Evolutionary conservation across 1,139 yeast genomes (phyloP), one percentile per base, ranked within the genome.

Genomic region (Petasospora fabianii): DNA sequence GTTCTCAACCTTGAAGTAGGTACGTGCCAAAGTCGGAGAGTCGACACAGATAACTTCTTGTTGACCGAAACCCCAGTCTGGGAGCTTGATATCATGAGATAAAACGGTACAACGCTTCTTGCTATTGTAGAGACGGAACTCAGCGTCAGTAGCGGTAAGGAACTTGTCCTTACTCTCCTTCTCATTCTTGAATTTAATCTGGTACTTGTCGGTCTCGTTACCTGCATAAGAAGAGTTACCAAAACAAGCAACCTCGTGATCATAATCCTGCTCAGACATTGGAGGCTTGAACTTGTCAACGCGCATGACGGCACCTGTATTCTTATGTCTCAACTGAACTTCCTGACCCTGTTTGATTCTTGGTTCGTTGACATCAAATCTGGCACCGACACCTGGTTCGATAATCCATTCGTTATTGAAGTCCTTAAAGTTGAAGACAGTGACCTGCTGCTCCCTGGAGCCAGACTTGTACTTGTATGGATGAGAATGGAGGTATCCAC

Each of bases 1-100:
- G 43, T 62, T 61, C 49, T 84, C 95, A 35, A 85, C 66, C 48
- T 67, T 73, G 80, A 94, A 85, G 32, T 74, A 59, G 0, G 90
- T 68, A 50, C 77, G 73, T 11, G 74, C 71, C 26, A 67, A 60
- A 3, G 74, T 74, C 11, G 95, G 87, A 26, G 73, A 74, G 30
- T 75, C 74, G 26, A 84, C 72, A 60, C 96, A 87, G 17, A 83
- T 62, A 3, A 85, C 86, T 62, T 87, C 96, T 57, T 79, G 80
- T 53, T 84, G 94, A 24, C 68, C 66, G 47, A 68, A 68, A 0
- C 80, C 94, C 87, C 88, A 82, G 2, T 67, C 68, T 4, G 94
- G 94, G 30, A 86, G 64, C 48, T 66, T 71, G 7, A 69, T 69
- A 24, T 71, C 72, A 54, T 85, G 94, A 7, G 84, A 73, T 46